A percentile compares a stretch with the other conserved stretches of the same genome.
These are phyloP conservation scores for Hymenochaete sp. DNA, from an alignment of 1,284 basidiomycete species.

Conservation along the genomic window DNA sequence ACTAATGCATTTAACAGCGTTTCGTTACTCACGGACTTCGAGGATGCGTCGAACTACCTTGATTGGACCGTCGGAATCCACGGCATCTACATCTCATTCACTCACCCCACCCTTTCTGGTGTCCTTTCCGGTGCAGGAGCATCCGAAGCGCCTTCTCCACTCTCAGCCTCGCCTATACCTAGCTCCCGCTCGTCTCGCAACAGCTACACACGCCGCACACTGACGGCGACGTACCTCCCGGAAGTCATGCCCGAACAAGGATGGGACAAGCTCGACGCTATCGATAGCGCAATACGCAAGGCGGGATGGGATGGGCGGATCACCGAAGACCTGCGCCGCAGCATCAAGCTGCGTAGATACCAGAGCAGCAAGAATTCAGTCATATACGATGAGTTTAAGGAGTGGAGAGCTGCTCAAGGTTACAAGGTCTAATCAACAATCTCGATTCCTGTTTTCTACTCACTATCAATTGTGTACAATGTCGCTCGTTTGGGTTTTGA, in stretches of 20 bases:
- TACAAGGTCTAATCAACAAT: conserved; percentile 20
- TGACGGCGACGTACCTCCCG: conserved; percentile 92
- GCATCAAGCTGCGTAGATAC: conserved; percentile 76
- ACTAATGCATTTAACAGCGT: conserved; percentile 40
- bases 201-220: conserved; percentile 39
- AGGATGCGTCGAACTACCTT: conserved; percentile 75
- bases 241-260: conserved; percentile 89
- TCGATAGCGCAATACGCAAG: conserved; percentile 88
- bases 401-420: conserved; percentile 55
- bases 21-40: conserved; percentile 89
- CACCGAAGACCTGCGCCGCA: conserved; percentile 73
- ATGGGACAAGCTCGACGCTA: conserved; percentile 84
- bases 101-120: conserved; percentile 58
- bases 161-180: conserved; percentile 54
- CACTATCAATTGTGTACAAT: no score
- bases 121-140: conserved; percentile 30
- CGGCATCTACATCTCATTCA: conserved; percentile 86
- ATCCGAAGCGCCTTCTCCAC: conserved; percentile 46
- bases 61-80: conserved; percentile 91
- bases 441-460: no score
- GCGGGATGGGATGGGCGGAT: conserved; percentile 83
- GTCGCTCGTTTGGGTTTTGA: no score
- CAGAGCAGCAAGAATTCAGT: conserved; percentile 71
- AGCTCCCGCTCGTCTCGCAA: conserved; percentile 29
- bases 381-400: conserved; percentile 69